Base-by-base conservation (phyloP, 2,329 filamentous ascomycete genomes). In the Triangularia setosa region DNA sequence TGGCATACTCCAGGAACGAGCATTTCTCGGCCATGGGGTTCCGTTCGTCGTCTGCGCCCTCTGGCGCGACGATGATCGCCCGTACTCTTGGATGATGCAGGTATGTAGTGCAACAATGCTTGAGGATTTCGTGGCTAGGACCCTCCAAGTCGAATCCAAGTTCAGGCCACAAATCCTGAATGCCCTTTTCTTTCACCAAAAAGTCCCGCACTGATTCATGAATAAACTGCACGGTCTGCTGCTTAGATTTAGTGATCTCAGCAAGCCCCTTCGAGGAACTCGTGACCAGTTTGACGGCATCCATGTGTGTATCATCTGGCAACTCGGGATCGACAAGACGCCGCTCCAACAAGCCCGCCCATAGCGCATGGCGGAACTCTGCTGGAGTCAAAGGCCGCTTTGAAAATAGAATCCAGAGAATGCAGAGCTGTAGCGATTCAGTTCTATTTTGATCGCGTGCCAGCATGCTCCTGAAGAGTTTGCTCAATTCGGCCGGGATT, bases 351-450 rank as follows among this genome's bases (percentile, higher is more conserved):
- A 58, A 23, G 56, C 56, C 56, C 28, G 56, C 56, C 56, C 56
- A 58, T 27, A 58, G 27, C 28, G 56, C 56, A 58, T 35, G 28
- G 12, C 35, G 58, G 58, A 58, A 58, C 56, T 58, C 56, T 58
- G 56, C 56, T 58, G 56, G 56, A 58, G 4, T 58, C 56, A 44
- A 2, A 0, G 83, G 80, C 0, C 72, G 67, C 11, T 72, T 73
- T 1, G 84, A 75, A 23, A 77, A 85, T 0, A 87, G 73, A 0
- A 87, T 74, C 81, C 81, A 87, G 14, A 81, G 77, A 2, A 87
- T 66, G 44, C 79, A 84, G 0, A 83, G 68, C 0, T 77, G 53
- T 0, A 86, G 65, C 0, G 77, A 73, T 0, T 79, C 72, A 60
- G 75, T 72, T 6, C 83, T 77, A 0, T 74, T 44, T 0, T 62